Conservation (phyloP, 2,329 filamentous ascomycete genomes). For the Didymella pinodella region DNA sequence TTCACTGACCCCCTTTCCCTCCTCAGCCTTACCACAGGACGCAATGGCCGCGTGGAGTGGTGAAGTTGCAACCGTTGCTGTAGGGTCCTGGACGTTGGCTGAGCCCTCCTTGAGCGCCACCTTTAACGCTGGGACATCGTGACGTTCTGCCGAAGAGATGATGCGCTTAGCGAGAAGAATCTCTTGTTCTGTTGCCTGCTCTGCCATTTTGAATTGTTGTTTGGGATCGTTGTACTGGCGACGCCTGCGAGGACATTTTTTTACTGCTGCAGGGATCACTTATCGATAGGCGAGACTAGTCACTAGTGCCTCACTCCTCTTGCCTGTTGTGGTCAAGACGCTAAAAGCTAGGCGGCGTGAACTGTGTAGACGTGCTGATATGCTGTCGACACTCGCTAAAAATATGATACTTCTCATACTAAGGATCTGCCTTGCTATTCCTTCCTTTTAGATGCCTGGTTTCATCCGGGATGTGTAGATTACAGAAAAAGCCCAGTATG, state of each 20-base stretch:
- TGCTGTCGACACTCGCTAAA: background rate
- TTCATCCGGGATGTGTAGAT: background rate
- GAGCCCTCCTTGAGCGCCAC: constrained; percentile 48
- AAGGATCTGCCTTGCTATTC: background rate
- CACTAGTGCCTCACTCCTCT: constrained; percentile 21
- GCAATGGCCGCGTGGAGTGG: constrained; percentile 49
- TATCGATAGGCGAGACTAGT: constrained; percentile 29
- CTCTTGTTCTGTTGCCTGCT: constrained; percentile 47
- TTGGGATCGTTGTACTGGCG: constrained; percentile 4
- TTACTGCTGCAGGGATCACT: constrained; percentile 19
- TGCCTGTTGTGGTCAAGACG: constrained; percentile 16
- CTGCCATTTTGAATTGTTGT: constrained; percentile 32
- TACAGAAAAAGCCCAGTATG: background rate
- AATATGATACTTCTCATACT: background rate
- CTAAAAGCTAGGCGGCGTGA: background rate
- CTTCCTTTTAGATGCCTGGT: background rate
- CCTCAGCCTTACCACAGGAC: constrained; percentile 41
- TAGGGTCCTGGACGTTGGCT: constrained; percentile 49
- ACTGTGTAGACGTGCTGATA: too few species aligned
- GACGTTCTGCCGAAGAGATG: constrained; percentile 47
- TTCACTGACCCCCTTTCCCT: constrained; percentile 39
- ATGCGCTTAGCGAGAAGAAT: constrained; percentile 49
- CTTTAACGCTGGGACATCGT: constrained; percentile 45
- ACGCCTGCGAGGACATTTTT: constrained; percentile 13
- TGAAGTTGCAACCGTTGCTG: constrained; percentile 44